Evolutionary conservation across 305 asterid species (phyloP), one percentile per base, ranked within the genome.

Genomic region (Fraxinus ornus): DNA sequence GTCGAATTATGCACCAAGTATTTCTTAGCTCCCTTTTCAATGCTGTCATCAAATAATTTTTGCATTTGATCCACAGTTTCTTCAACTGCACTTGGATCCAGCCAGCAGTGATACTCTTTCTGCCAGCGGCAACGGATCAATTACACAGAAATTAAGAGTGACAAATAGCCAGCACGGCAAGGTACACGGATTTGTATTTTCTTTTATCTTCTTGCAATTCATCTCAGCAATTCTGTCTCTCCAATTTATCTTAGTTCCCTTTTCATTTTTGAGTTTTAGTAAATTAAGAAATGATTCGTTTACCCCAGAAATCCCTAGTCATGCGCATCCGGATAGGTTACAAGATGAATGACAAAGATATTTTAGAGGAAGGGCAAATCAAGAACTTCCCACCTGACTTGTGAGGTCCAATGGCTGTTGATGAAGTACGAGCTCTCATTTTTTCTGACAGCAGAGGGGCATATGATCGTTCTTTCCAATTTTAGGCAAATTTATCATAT

Each of bases 31-130:
- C 24, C 49, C 66, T 36, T 21, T n/a, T 68, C 60, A 26, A 30
- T 39, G 62, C 75, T 24, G 10, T 66, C 26, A 1, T 71, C 24
- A 30, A 57, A 49, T 78, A 24, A 74, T 82, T 26, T 85, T 83
- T 77, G 71, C 49, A 72, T 80, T 35, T 84, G 22, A 80, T 84
- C 80, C 55, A 64, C 93, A 93, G 98, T 95, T 93, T 89, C 97
- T 93, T 85, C 98, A 95, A 86, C 84, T 96, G 90, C 98, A 93
- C 83, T 88, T 96, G 97, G 98, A 96, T 82, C 98, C 99, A 79
- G 99, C 99, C 68, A 96, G 97, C 88, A 83, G 96, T 80, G 92
- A 90, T 85, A 87, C 92, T 32, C 97, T 96, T 78, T 95, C 97
- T 83, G 94, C 92, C 47, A 89, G 79, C 84, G 90, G 92, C 60